These are phyloP conservation scores for Phytophthora syringae DNA, from an alignment of 352 stramenopile genomes.

Conservation along the genomic window DNA sequence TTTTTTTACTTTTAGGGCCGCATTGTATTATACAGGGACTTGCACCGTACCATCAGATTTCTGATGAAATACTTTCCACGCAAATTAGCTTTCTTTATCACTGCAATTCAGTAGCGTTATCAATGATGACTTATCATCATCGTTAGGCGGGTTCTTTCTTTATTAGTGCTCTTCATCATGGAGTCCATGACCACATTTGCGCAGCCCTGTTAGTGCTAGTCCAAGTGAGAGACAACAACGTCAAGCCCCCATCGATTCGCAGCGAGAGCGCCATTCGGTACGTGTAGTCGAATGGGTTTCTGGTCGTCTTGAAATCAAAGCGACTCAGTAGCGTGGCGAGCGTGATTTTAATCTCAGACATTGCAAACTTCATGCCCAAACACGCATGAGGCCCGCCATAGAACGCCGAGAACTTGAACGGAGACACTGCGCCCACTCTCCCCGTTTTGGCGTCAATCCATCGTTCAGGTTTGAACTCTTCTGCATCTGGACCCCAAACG, in stretches of 20 bases:
- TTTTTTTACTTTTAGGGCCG: too few relatives aligned
- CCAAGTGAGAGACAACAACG: conserved; percentile 14
- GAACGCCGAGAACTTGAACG: conserved; percentile 59
- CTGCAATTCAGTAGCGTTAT: too few relatives aligned
- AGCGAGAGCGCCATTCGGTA: conserved; percentile 45
- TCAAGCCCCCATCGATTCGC: conserved; percentile 39
- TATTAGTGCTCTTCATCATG: too few relatives aligned
- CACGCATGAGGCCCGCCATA: conserved; percentile 50
- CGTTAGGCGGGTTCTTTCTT: too few relatives aligned
- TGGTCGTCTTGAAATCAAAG: conserved; percentile 37
- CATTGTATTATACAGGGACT: too few relatives aligned
- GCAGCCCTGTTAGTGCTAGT: neutral
- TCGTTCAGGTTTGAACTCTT: conserved; percentile 59
- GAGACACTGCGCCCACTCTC: conserved; percentile 32
- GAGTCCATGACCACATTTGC: too few relatives aligned
- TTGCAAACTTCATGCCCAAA: conserved; percentile 53
- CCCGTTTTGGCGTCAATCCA: conserved; percentile 42
- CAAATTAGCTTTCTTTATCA: too few relatives aligned
- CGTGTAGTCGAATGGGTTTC: conserved; percentile 29
- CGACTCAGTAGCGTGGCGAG: conserved; percentile 34
- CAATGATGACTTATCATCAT: too few relatives aligned
- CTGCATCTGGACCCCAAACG: conserved; percentile 57
- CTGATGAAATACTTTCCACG: too few relatives aligned
- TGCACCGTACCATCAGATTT: conserved; percentile 3
- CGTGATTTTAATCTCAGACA: conserved; percentile 55